phyloP scores from a whole-genome alignment of 2,329 filamentous ascomycete genomes.

The Aureobasidium sp. region DNA sequence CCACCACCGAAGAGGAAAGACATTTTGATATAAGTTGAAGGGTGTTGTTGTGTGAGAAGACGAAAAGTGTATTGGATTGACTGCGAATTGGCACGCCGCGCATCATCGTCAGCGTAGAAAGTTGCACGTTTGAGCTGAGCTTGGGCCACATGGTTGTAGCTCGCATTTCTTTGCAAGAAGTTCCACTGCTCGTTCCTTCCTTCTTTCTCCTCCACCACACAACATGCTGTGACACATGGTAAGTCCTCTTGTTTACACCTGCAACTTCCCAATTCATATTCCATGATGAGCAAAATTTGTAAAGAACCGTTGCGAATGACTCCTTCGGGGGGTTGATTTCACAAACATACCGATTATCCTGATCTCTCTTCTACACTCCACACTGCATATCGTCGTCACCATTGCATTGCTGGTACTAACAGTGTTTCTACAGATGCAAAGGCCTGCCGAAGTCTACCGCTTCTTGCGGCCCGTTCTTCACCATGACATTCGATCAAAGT shows the following conservation, averaged over 20 bases:
- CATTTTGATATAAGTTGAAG: conserved; percentile 39
- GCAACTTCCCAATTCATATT: background rate
- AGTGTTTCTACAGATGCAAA: conserved; percentile 30
- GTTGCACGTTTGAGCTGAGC: conserved; percentile 18
- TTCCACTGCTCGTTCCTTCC: background rate
- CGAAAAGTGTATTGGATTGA: background rate
- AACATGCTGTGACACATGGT: conserved; percentile 13
- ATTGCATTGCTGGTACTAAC: conserved; percentile 23
- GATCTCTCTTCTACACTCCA: conserved; percentile 21
- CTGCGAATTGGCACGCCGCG: background rate
- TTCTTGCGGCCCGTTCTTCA: conserved; percentile 53
- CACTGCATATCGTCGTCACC: conserved; percentile 33
- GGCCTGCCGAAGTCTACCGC: conserved; percentile 42
- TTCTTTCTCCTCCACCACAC: background rate
- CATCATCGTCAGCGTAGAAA: conserved; percentile 12
- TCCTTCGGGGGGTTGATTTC: conserved; percentile 48
- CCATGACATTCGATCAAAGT: conserved; percentile 32
- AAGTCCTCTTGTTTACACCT: background rate
- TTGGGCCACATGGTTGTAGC: conserved; percentile 17
- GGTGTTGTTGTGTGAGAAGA: background rate
- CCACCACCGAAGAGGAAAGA: conserved; percentile 65
- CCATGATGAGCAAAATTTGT: conserved; percentile 20
- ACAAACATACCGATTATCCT: conserved; percentile 30
- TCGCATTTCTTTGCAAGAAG: conserved; percentile 12
- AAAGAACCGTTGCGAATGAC: conserved; percentile 66